These are phyloP conservation scores for Neolentinus lepideus DNA, from an alignment of 1,284 basidiomycete species.

Conservation along the genomic window DNA sequence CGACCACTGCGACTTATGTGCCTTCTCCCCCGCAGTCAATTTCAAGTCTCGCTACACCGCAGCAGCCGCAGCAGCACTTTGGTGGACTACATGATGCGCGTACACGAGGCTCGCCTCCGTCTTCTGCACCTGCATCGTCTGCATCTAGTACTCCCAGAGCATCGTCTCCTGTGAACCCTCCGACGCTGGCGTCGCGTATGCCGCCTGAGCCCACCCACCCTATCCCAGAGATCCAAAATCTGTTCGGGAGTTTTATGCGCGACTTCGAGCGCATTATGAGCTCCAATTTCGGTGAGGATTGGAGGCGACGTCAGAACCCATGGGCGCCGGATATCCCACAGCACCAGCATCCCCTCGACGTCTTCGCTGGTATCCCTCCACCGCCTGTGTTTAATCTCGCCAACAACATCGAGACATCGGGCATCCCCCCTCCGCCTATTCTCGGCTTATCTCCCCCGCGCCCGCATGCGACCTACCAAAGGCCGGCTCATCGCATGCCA, in stretches of 20 bases:
- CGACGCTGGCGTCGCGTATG: neutral
- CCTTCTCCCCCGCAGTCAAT: neutral
- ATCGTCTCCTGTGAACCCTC: too few relatives aligned
- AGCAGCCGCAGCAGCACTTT: neutral
- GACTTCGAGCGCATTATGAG: conserved; percentile 47
- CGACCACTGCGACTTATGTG: neutral
- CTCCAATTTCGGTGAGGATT: conserved; percentile 31
- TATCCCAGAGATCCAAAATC: conserved; percentile 34
- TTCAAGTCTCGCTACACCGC: neutral
- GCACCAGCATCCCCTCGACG: conserved; percentile 21
- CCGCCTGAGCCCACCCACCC: neutral
- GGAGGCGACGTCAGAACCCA: neutral
- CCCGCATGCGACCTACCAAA: neutral
- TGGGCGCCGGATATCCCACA: conserved; percentile 16
- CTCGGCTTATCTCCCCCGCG: neutral
- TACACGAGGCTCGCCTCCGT: neutral
- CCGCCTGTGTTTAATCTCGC: conserved; percentile 10
- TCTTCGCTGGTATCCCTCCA: conserved; percentile 14
- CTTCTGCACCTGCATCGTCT: neutral
- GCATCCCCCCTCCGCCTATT: neutral
- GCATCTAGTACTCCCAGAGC: neutral
- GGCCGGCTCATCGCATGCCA: neutral
- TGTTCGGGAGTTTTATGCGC: conserved; percentile 53
- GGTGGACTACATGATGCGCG: neutral
- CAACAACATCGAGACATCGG: neutral